These are phyloP conservation scores for Clitocybe nebularis DNA, from an alignment of 1,284 basidiomycete species.

Conservation along the genomic window DNA sequence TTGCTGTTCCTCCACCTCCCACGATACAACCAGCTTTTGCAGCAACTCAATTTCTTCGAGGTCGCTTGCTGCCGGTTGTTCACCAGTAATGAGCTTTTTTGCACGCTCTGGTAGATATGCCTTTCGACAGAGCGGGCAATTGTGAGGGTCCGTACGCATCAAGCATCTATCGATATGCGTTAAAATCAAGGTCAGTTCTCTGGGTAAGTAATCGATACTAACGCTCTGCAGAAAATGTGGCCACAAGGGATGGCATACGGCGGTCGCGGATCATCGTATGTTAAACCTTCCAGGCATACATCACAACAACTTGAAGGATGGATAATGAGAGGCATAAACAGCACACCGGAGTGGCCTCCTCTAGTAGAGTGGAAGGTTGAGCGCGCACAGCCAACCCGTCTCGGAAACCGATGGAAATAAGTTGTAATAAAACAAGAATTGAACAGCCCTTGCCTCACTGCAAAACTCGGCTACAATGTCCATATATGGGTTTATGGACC, in stretches of 20 bases:
- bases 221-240: slow-evolving; percentile 66
- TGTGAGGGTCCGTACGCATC: slow-evolving; percentile 40
- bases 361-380: background rate
- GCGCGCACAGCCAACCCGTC: background rate
- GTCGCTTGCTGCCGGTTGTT: slow-evolving; percentile 34
- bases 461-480: too few relatives aligned
- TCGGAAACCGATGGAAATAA: too few relatives aligned
- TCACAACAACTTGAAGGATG: slow-evolving; percentile 66
- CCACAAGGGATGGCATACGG: slow-evolving; percentile 68
- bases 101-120: slow-evolving; percentile 46
- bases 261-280: slow-evolving; percentile 40
- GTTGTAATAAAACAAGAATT: too few relatives aligned
- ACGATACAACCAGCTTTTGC: slow-evolving; percentile 43
- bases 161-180: slow-evolving; percentile 40
- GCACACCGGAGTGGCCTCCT: background rate
- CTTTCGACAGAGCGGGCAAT: slow-evolving; percentile 65
- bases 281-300: slow-evolving; percentile 61
- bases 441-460: too few relatives aligned
- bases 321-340: slow-evolving; percentile 45
- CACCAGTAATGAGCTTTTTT: slow-evolving; percentile 57
- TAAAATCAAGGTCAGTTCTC: slow-evolving; percentile 5
- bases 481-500: too few relatives aligned
- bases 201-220: slow-evolving; percentile 23
- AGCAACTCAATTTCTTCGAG: slow-evolving; percentile 36
- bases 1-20: slow-evolving; percentile 39